Evolutionary conservation across 1,139 yeast species (phyloP).

Genomic region (Sugiyamaella neomexicana): DNA sequence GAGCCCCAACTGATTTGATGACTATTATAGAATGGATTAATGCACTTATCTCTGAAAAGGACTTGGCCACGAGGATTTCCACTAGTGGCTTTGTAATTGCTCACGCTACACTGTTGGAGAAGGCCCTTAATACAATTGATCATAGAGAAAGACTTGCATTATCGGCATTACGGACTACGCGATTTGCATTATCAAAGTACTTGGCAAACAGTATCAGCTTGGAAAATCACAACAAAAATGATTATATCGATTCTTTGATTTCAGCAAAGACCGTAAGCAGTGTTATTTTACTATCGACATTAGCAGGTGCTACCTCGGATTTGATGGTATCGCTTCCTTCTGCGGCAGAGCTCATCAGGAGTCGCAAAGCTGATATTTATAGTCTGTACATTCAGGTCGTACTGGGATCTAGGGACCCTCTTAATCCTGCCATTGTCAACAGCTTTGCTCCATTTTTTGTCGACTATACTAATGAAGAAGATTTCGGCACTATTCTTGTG

Average conservation of each 20-base stretch:
- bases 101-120: conserved; percentile 34
- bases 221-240: conserved; percentile 13
- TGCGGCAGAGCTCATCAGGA: conserved; percentile 27
- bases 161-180: conserved; percentile 35
- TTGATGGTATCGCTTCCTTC: conserved; percentile 31
- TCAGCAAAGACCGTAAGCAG: conserved; percentile 24
- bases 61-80: conserved; percentile 18
- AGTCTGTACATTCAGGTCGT: conserved; percentile 34
- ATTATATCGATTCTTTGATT: conserved; percentile 26
- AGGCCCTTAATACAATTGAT: conserved; percentile 27
- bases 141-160: conserved; percentile 31
- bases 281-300: conserved; percentile 29
- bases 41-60: conserved; percentile 23
- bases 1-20: conserved; percentile 57
- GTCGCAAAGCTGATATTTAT: conserved; percentile 27
- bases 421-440: conserved; percentile 32
- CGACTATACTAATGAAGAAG: conserved; percentile 47
- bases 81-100: conserved; percentile 26
- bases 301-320: conserved; percentile 37
- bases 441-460: conserved; percentile 47
- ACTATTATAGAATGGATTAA: conserved; percentile 60
- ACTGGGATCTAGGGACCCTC: conserved; percentile 33
- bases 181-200: conserved; percentile 28
- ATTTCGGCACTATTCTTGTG: conserved; percentile 47
- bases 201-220: conserved; percentile 17